phyloP scores from a whole-genome alignment of 768 basidiomycete species.

The Leccinum imitatum region DNA sequence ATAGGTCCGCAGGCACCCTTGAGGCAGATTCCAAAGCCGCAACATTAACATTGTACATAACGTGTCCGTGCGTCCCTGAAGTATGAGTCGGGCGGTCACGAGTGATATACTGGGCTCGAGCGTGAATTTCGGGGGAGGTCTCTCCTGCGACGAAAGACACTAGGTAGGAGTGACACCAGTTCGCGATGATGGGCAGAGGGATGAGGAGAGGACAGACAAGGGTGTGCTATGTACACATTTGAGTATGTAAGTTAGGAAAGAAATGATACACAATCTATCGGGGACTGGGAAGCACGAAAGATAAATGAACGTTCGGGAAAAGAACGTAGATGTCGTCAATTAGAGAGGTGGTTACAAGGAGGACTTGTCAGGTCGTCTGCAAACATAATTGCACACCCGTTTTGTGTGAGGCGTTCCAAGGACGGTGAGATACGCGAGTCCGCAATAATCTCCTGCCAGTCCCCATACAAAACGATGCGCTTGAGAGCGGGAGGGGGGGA shows the following conservation, averaged over 20 bases:
- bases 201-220: neutral
- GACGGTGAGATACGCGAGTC: constrained; percentile 40
- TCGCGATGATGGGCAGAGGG: neutral
- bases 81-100: neutral
- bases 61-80: neutral
- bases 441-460: constrained; percentile 44
- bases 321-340: neutral
- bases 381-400: constrained; percentile 32
- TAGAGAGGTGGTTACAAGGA: constrained; percentile 20
- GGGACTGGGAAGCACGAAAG: neutral
- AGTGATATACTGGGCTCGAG: neutral
- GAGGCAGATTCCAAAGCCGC: too few relatives aligned
- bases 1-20: too few relatives aligned
- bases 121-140: neutral
- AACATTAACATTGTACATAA: too few relatives aligned
- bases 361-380: constrained; percentile 12
- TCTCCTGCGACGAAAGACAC: neutral
- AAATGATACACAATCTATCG: neutral
- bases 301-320: neutral
- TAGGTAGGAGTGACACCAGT: neutral
- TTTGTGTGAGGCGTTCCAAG: constrained; percentile 32
- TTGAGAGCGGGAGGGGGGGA: constrained; percentile 46
- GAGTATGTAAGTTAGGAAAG: neutral
- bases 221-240: neutral
- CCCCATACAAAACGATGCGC: constrained; percentile 48